Base-by-base conservation (phyloP, 2,329 filamentous ascomycete species). In the Aspergillus pseudoterreus region DNA sequence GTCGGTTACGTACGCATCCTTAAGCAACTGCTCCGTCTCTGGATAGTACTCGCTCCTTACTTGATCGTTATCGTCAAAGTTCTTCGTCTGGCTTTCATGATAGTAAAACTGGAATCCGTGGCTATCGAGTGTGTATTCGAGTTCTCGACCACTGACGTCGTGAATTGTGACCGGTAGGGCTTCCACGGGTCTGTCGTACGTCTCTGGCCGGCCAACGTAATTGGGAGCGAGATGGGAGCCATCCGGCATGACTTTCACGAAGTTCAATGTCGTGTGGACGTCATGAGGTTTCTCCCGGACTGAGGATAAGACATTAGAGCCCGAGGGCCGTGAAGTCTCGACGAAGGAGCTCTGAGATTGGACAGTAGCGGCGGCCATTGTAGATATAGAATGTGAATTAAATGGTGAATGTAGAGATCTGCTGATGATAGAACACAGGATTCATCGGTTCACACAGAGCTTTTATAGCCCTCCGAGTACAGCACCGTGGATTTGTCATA, bases 21-120 rank as follows among this genome's bases (percentile, higher is more conserved):
- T 76, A 12, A 78, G 54, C 49, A 78, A 69, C 17, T 74, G 67
- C 27, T 78, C 75, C 14, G 75, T 69, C 54, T 78, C 74, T 0
- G 75, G 71, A 48, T 78, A 79, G 53, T 78, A 78, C 4, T 70
- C 59, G 1, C 57, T 53, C 43, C 66, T 63, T 19, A 78, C 72
- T n/a, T 64, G 54, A 9, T 73, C 69, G 4, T 77, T 70, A 19
- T 77, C 70, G 44, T 72, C 60, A 60, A 75, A 77, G 1, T 66
- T 59, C 15, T 67, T 63, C 47, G 71, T 72, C 2, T 53, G 54
- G 9, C 70, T 71, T 17, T 65, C 52, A 48, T 78, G 75, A 21
- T 71, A 63, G 49, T 75, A 68, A 6, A 76, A 55, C 32, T 75
- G 67, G 53, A 79, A 79, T 0, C 77, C 77, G 47, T 78, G 67